Evolutionary conservation across 2,329 filamentous ascomycete species (phyloP), one percentile per base, ranked within the genome.

Genomic region (Daldinia sp.): DNA sequence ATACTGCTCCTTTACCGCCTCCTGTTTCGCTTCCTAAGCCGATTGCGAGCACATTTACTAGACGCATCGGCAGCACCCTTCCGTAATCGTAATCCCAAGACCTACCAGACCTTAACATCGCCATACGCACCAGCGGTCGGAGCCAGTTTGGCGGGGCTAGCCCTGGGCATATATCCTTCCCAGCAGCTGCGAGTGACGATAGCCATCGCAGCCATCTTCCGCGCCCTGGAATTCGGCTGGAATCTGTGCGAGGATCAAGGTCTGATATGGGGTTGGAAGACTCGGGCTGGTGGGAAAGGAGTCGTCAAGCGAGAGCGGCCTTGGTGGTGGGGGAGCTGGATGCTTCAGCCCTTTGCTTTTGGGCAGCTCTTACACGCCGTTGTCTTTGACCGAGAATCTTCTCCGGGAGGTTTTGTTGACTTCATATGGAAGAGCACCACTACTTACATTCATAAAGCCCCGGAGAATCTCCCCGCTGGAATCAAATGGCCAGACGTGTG

Each of bases 1-100:
- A 93, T 97, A 66, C 84, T 98, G 17, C 87, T 98, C 41, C 87
- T 96, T 64, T 95, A 99, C 76, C 88, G 95, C 27, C 83, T 97
- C 0, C 87, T 98, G 23, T 93, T 94, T 79, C 92, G 94, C 61
- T 97, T 98, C 82, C 91, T 98, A 71, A 86, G 86, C 23, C 87
- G 92, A 25, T 81, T 98, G 41, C 89, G 94, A 48, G 83, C 85
- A 1, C 92, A 93, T 67, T 83, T 99, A 3, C 87, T 96, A 39
- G 89, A 90, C 32, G 86, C 92, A n/a, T 86, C 92, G 58, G 93
- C 94, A 1, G 85, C 86, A 56, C 90, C 92, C 0, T 97, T 98
- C 77, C 86, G 93, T 11, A 82, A 84, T 59, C 90, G 94, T 55
- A 97, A 98, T 72, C 94, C 94, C 0, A 86, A 86, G 15, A 86